Evolutionary conservation across 257 asterid species (phyloP).

Genomic region (Fraxinus anomala): DNA sequence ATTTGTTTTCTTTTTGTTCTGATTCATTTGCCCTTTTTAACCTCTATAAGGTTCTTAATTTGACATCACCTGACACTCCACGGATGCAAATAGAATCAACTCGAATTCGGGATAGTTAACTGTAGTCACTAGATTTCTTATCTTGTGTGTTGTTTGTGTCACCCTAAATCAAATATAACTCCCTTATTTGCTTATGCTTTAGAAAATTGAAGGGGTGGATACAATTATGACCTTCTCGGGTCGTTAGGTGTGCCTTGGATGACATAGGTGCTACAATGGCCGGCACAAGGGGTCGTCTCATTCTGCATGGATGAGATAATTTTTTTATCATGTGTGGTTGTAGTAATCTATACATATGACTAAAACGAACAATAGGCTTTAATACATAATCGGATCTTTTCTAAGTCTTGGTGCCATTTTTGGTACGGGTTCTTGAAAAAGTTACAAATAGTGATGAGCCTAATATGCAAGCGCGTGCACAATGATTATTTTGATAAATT

Average conservation of each 20-base stretch:
- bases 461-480: neutral
- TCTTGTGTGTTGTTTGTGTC: neutral
- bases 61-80: slow-evolving; percentile 4
- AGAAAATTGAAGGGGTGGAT: neutral
- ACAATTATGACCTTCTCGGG: neutral
- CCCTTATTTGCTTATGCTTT: too few relatives aligned
- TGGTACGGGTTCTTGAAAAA: neutral
- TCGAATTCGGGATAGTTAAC: neutral
- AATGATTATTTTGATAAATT: neutral
- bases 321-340: too few relatives aligned
- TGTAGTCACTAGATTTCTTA: neutral
- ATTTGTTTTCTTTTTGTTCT: slow-evolving; percentile 56
- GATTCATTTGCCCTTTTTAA: slow-evolving; percentile 64
- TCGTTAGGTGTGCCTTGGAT: neutral
- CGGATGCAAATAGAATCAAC: neutral
- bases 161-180: neutral
- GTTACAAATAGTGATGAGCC: neutral
- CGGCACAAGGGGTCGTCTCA: neutral
- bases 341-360: too few relatives aligned
- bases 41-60: slow-evolving; percentile 32
- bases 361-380: neutral
- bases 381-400: neutral
- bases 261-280: too few relatives aligned
- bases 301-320: neutral
- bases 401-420: neutral